Percentiles rank a stretch among this genome's conserved stretches.
Conservation (phyloP, 202 grass and related monocot genomes). For the Panicum hallii region DNA sequence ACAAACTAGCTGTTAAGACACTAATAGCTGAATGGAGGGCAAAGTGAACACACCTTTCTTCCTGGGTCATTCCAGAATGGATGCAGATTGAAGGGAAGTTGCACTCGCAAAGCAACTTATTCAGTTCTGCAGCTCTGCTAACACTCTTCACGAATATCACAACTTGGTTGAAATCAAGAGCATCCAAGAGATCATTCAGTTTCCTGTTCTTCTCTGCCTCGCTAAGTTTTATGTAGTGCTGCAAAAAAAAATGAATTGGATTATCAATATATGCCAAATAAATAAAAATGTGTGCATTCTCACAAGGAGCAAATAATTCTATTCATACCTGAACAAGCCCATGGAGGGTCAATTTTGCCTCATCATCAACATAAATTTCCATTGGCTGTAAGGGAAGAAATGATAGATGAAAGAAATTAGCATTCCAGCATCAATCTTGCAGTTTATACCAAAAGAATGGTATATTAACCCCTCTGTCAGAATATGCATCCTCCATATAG, state of each 20-base stretch:
- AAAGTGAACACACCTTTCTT: slow-evolving; percentile 66
- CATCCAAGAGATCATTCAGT: slow-evolving; percentile 97
- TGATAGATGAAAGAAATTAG: slow-evolving; percentile 82
- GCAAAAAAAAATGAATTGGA: background rate
- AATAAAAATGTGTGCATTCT: background rate
- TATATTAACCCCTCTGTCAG: slow-evolving; percentile 41
- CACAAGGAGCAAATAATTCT: background rate
- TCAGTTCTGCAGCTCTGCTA: slow-evolving; percentile 86
- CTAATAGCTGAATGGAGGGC: background rate
- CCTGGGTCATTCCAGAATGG: slow-evolving; percentile 98
- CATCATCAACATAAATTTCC: slow-evolving; percentile 99
- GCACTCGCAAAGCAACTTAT: slow-evolving; percentile 96
- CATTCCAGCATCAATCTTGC: slow-evolving; percentile 63
- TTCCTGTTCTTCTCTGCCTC: slow-evolving; percentile 98
- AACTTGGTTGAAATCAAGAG: slow-evolving; percentile 98
- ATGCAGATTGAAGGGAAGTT: slow-evolving; percentile 98
- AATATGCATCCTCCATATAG: slow-evolving; percentile 30
- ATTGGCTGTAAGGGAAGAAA: slow-evolving; percentile 98
- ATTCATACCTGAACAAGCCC: slow-evolving; percentile 89
- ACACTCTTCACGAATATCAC: slow-evolving; percentile 99
- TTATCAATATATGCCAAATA: background rate
- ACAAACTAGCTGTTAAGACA: background rate
- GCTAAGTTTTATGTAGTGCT: slow-evolving; percentile 96
- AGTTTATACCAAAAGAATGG: slow-evolving; percentile 49
- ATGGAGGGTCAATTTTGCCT: slow-evolving; percentile 97